Base-by-base conservation (phyloP, 179 eudicot genomes). In the Spergularia azorica region DNA sequence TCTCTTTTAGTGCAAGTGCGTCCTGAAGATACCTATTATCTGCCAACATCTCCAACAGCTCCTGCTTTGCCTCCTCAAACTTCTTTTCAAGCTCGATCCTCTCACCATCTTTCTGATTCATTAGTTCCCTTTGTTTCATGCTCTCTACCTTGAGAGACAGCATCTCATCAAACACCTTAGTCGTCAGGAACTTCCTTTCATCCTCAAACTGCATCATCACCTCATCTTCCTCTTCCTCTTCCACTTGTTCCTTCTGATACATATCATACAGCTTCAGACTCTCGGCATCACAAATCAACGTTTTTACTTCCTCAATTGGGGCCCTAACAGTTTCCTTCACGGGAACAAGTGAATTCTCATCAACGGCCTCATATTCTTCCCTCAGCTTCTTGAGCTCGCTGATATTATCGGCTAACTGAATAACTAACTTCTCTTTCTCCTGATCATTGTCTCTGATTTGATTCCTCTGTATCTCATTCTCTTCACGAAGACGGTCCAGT, bases 261-360 rank as follows among this genome's bases (percentile, higher is more conserved):
- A 66, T 76, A 67, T 85, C 88, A 70, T 87, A 89, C 68, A 77
- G 79, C 72, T 80, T 67, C 17, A 90, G 87, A 51, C 52, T 82
- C 78, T 83, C 86, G 0, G 87, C 72, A 62, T 89, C 95, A 76
- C 84, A 82, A 82, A 67, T 82, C 61, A 89, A 79, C 81, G 79
- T 86, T 74, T 58, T 68, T n/a, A 85, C 66, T 55, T 85, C 88
- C 11, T 32, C 70, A 38, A 70, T 26, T 10, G 80, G 39, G 7
- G 38, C 32, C 3, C n/a, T 4, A 12, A 38, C 63, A 32, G 48
- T 70, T 50, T 50, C 48, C 74, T 73, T 51, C 75, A 6, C 6
- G 3, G 64, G 32, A 77, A 64, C 26, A 5, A 54, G 21, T 55
- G 9, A 6, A 16, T 72, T 76, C 9, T 51, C 60, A 74, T 56